These are phyloP conservation scores for Plasmopara muralis DNA, from an alignment of 352 stramenopile species.

Conservation along the genomic window DNA sequence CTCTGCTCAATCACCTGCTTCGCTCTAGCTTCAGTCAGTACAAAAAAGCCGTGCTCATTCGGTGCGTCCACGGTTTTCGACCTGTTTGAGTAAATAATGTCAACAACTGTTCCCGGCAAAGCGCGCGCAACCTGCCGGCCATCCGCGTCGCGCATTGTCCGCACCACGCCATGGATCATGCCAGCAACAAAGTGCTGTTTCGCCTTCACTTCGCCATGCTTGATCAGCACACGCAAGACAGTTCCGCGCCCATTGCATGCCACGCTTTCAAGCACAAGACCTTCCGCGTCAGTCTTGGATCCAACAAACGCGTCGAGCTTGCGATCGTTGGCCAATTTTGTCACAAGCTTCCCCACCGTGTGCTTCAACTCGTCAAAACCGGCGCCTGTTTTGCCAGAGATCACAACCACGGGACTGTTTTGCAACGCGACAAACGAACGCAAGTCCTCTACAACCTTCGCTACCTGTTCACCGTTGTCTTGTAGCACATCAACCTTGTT, in stretches of 20 bases:
- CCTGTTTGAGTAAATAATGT: constrained; percentile 78
- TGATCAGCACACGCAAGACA: constrained; percentile 67
- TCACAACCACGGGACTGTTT: constrained; percentile 55
- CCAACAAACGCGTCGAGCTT: constrained; percentile 38
- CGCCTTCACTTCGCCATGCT: constrained; percentile 47
- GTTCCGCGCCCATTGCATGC: constrained; percentile 57
- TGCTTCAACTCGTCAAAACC: constrained; percentile 51
- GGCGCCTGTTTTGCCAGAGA: constrained; percentile 60
- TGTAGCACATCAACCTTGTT: constrained; percentile 84
- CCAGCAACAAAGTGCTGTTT: constrained; percentile 78
- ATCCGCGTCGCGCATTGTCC: constrained; percentile 50
- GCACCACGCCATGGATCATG: constrained; percentile 81
- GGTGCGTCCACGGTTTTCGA: constrained; percentile 78
- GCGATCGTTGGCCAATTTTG: constrained; percentile 21
- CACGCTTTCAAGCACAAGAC: constrained; percentile 71
- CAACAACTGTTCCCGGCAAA: constrained; percentile 61
- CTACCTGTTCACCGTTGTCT: constrained; percentile 29
- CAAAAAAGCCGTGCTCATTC: constrained; percentile 78
- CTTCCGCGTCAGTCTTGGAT: constrained; percentile 33
- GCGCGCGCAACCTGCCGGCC: constrained; percentile 45
- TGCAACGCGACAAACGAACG: constrained; percentile 80
- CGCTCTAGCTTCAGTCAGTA: constrained; percentile 45
- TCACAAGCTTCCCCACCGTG: constrained; percentile 33
- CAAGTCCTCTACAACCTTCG: constrained; percentile 45
- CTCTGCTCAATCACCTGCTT: constrained; percentile 72